phyloP scores from a whole-genome alignment of 495 filamentous ascomycete species.

The Physcia stellaris region DNA sequence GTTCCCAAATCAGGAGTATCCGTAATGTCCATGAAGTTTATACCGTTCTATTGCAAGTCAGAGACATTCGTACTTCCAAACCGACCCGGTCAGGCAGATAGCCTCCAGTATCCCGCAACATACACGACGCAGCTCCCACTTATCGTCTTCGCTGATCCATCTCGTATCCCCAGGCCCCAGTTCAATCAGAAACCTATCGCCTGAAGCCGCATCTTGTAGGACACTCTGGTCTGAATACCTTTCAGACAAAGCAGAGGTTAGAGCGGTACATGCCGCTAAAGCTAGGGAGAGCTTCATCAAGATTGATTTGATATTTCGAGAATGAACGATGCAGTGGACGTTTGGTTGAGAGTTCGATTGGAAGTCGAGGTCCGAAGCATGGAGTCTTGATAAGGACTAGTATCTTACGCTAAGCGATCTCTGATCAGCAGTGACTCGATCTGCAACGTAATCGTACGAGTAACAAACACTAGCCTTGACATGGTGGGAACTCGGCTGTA shows the following conservation, averaged over 20 bases:
- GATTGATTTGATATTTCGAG: no score
- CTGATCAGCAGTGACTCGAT: no score
- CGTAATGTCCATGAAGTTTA: slow-evolving; percentile 93
- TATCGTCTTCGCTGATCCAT: slow-evolving; percentile 90
- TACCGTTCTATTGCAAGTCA: slow-evolving; percentile 45
- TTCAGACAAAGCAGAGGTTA: slow-evolving; percentile 2
- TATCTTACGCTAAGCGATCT: no score
- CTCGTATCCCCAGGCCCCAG: slow-evolving; percentile 66
- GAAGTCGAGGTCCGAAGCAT: no score
- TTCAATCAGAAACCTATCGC: slow-evolving; percentile 65
- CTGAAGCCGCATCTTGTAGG: slow-evolving; percentile 3
- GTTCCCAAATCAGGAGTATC: slow-evolving; percentile 29
- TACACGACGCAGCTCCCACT: slow-evolving; percentile 81
- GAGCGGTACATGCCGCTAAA: not conserved
- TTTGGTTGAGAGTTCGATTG: no score
- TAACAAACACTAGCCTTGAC: no score
- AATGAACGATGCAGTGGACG: no score
- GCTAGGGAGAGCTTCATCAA: slow-evolving; percentile 1
- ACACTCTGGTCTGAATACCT: slow-evolving; percentile 4
- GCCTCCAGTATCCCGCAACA: no score
- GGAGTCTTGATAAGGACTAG: no score
- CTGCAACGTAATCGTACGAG: no score
- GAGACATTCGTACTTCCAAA: slow-evolving; percentile 5
- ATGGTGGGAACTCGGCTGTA: no score
- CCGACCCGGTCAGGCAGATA: not conserved